phyloP scores from a whole-genome alignment of 2,329 filamentous ascomycete genomes.

The Coniochaeta prunicola region DNA sequence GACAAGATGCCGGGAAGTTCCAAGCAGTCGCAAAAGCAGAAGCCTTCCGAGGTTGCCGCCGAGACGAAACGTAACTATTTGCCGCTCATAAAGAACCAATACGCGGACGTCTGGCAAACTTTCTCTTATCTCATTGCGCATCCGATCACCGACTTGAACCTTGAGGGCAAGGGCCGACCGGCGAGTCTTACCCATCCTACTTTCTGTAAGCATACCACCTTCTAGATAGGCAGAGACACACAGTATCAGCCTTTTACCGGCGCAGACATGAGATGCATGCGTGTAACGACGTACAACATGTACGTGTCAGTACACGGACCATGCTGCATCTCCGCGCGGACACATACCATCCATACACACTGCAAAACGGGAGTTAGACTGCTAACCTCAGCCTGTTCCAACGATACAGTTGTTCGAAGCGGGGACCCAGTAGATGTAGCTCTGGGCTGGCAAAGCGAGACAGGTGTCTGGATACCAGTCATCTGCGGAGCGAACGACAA shows the following conservation, averaged over 20 bases:
- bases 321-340: neutral
- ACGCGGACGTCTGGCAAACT: slow-evolving; percentile 34
- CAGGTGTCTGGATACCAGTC: slow-evolving; percentile 47
- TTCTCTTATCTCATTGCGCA: slow-evolving; percentile 53
- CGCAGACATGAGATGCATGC: neutral
- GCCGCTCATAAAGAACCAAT: slow-evolving; percentile 53
- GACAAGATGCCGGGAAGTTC: slow-evolving; percentile 36
- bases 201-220: slow-evolving; percentile 26
- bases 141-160: slow-evolving; percentile 37
- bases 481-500: slow-evolving; percentile 72
- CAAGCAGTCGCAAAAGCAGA: slow-evolving; percentile 42
- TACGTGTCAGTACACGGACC: neutral
- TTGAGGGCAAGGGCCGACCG: slow-evolving; percentile 22
- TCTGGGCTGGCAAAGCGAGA: slow-evolving; percentile 42
- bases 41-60: slow-evolving; percentile 62
- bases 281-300: slow-evolving; percentile 1
- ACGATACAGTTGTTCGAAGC: slow-evolving; percentile 34
- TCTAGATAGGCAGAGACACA: neutral
- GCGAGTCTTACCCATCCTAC: slow-evolving; percentile 31
- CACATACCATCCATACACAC: neutral
- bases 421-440: slow-evolving; percentile 56
- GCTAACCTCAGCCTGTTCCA: neutral
- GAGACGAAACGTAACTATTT: slow-evolving; percentile 68
- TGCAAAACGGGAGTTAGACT: neutral
- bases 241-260: neutral